Percentiles rank a stretch among this genome's conserved stretches.
These are phyloP conservation scores for Lanmaoa rubissima DNA, from an alignment of 768 basidiomycete genomes.

Conservation along the genomic window DNA sequence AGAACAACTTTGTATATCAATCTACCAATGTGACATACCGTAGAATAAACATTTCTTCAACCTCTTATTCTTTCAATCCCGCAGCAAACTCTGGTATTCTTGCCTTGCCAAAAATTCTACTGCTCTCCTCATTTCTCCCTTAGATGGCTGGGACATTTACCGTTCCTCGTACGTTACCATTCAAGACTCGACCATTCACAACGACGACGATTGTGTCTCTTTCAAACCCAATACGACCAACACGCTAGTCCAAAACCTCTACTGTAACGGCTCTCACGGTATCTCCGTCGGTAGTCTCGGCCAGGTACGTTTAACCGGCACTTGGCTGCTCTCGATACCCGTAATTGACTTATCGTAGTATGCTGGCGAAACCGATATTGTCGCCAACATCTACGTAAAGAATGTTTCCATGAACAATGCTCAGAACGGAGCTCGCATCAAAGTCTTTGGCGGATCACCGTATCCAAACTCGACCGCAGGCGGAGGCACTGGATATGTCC, in stretches of 20 bases:
- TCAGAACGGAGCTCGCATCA: conserved; percentile 51
- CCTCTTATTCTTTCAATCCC: conserved; percentile 36
- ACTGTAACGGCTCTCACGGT: conserved; percentile 39
- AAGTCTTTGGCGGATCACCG: conserved; percentile 47
- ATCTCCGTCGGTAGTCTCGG: conserved; percentile 51
- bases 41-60: conserved; percentile 35
- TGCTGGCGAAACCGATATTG: conserved; percentile 41
- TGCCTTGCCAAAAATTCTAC: neutral
- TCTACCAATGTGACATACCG: conserved; percentile 41
- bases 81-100: conserved; percentile 35
- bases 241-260: conserved; percentile 40
- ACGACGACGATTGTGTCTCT: conserved; percentile 41
- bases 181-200: conserved; percentile 37
- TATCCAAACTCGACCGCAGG: conserved; percentile 38
- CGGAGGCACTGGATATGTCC: conserved; percentile 43
- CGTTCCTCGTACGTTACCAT: conserved; percentile 37
- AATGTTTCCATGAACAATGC: conserved; percentile 46
- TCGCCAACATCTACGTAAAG: conserved; percentile 41
- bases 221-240: conserved; percentile 36
- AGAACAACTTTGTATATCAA: conserved; percentile 43
- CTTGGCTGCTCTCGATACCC: neutral
- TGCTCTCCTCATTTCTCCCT: neutral
- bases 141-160: conserved; percentile 53
- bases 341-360: conserved; percentile 23
- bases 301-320: conserved; percentile 24